Base-by-base conservation (phyloP, 2,329 filamentous ascomycete genomes). In the Periconia digitata region DNA sequence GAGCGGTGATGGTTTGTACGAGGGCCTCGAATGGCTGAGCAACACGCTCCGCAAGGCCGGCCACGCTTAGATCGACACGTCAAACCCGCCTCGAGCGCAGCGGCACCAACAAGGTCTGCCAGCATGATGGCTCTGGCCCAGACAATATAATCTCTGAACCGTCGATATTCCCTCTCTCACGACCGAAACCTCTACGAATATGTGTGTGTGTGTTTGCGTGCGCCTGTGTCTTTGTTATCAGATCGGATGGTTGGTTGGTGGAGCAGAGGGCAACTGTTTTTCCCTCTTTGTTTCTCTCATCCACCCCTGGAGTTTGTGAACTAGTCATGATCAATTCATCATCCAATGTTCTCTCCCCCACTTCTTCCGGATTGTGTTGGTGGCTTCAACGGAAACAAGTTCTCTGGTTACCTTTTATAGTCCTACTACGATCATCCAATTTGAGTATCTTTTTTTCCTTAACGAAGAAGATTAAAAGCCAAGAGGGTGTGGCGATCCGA, bases 1-100 rank as follows among this genome's bases (percentile, higher is more conserved):
- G 65, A 96, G 92, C 62, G 92, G 92, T 84, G 94, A 97, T 77
- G 92, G 92, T 90, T 89, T 97, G 70, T 97, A 97, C 79, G 92
- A 97, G 81, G 92, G 92, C 86, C 90, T 97, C 70, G 92, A 79
- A 65, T 79, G 76, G 76, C 69, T 79, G 71, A 77, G 74, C 74
- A 78, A 77, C 72, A 77, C 76, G 55, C 76, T 79, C 66, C 75
- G 76, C 73, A 79, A 79, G 74, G 75, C 75, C 49, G 75, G 75
- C 58, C 76, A 78, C 73, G 71, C 75, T 65, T 78, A 70, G 67
- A 55, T 39, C 50, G 36, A 47, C 15, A 44, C 41, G 49, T n/a
- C 44, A 13, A 18, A 49, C 48, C 44, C 57, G 42, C 47, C 39
- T 29, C 16, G 15, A 27, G 56, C 50, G 59, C 55, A 60, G 59